Percentiles rank a stretch among this genome's conserved stretches.
Evolutionary conservation across 2,329 filamentous ascomycete genomes (phyloP).

Genomic region (Pestalotiopsis sp.): DNA sequence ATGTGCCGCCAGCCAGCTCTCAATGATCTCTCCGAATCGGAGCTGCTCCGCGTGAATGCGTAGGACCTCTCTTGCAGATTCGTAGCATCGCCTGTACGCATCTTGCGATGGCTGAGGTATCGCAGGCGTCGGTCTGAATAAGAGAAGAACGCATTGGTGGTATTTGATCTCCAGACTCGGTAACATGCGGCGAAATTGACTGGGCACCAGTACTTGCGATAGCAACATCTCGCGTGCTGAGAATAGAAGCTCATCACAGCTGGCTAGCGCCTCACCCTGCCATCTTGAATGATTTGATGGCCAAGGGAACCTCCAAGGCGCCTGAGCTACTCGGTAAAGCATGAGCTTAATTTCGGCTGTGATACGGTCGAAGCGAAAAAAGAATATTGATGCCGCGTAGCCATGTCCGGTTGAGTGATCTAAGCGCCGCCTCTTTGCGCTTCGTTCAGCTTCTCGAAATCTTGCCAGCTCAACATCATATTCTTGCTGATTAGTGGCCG

Average conservation of each 20-base stretch:
- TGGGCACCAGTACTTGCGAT: not conserved
- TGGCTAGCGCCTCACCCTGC: slow-evolving; percentile 7
- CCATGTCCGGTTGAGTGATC: not conserved
- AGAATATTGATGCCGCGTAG: slow-evolving; percentile 8
- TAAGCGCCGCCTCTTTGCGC: not conserved
- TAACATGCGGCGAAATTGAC: not conserved
- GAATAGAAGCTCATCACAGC: slow-evolving; percentile 9
- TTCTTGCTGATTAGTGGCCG: not conserved
- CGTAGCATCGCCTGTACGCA: slow-evolving; percentile 2
- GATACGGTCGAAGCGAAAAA: slow-evolving; percentile 13
- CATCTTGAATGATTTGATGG: slow-evolving; percentile 8
- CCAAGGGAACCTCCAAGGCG: slow-evolving; percentile 13
- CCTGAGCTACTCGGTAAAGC: slow-evolving; percentile 12
- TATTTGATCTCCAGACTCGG: slow-evolving; percentile 12
- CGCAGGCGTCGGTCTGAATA: slow-evolving; percentile 9
- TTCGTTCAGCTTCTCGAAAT: not conserved
- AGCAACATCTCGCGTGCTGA: not conserved
- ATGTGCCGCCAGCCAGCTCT: slow-evolving; percentile 12
- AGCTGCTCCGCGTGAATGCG: slow-evolving; percentile 5
- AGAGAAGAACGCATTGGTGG: slow-evolving; percentile 11
- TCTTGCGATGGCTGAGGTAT: slow-evolving; percentile 9
- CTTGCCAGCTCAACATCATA: not conserved
- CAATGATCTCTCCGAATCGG: slow-evolving; percentile 9
- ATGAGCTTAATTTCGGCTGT: slow-evolving; percentile 15
- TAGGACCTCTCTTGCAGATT: not conserved